Base-by-base conservation (phyloP, 352 stramenopile genomes). In the Saprolegnia parasitica region DNA sequence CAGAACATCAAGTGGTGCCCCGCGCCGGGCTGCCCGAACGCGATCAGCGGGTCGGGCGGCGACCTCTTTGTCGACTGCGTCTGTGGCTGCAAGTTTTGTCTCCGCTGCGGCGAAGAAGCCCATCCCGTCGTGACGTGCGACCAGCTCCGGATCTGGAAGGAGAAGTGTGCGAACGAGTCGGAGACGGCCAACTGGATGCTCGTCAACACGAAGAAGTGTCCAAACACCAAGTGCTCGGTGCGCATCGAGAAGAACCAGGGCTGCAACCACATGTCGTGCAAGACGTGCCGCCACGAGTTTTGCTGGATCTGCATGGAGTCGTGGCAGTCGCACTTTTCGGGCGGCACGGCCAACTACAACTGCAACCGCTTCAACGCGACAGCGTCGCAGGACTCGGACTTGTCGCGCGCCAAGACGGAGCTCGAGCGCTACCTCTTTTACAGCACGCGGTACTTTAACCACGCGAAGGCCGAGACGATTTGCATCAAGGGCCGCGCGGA, bases 401-500 rank as follows among this genome's bases (percentile, higher is more conserved):
- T 74, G 32, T 76, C 81, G 35, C 77, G 77, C 24, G 88, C 89
- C 20, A 91, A 93, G 65, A 77, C 77, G 18, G 88, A 97, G 73
- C 76, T 97, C 45, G 88, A 98, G 73, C 78, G 90, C 13, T 98
- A 97, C 76, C 77, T 98, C 35, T 89, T 97, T 76, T 98, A 97
- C 75, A 97, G 97, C 84, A 86, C 96, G 74, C 83, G 90, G 16
- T 70, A 55, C 29, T 16, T 46, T 6, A 72, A 70, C 24, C 63
- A 70, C n/a, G 46, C 46, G 4, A 70, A 70, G 54, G 37, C n/a
- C 54, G 63, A 70, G 42, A 42, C n/a, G 5, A 54, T 61, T 47
- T 70, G 63, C 18, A 61, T 63, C 21, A 24, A 54, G 46, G 11
- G 18, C 16, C 46, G 63, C 40, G n/a, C 23, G 11, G 63, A 61